A percentile compares a stretch with the other conserved stretches of the same genome.
These are phyloP conservation scores for Vararia minispora DNA, from an alignment of 768 basidiomycete genomes.

Conservation along the genomic window DNA sequence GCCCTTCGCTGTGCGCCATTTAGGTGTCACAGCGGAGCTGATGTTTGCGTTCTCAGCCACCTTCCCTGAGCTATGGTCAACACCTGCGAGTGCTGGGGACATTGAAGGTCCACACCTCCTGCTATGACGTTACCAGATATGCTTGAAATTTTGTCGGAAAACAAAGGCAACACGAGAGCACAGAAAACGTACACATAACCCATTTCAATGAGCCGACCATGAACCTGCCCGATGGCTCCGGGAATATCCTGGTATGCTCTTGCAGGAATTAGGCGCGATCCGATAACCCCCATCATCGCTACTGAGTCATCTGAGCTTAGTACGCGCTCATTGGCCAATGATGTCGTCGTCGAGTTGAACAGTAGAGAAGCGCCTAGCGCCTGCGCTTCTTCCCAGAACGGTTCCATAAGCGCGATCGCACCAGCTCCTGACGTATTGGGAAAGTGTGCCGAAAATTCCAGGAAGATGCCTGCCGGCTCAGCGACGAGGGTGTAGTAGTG, in stretches of 20 bases:
- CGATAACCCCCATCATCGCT: slow-evolving; percentile 7
- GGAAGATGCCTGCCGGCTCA: slow-evolving; percentile 2
- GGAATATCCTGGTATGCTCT: slow-evolving; percentile 1
- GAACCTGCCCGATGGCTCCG: slow-evolving; percentile 5
- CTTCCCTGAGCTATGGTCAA: slow-evolving; percentile 15
- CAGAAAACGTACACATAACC: no score
- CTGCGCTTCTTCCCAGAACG: slow-evolving; percentile 15
- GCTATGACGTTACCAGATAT: slow-evolving; percentile 4
- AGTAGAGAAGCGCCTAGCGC: slow-evolving; percentile 13
- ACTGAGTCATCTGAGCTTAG: slow-evolving; percentile 5
- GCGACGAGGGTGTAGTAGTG: slow-evolving; percentile 3
- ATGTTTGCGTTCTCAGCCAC: slow-evolving; percentile 25
- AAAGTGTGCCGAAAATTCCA: slow-evolving; percentile 13
- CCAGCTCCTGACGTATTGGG: slow-evolving; percentile 12
- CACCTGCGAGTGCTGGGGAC: neutral
- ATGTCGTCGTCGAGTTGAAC: slow-evolving; percentile 2
- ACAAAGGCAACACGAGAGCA: slow-evolving; percentile 2
- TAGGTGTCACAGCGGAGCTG: slow-evolving; percentile 22
- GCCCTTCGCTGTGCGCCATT: slow-evolving; percentile 27
- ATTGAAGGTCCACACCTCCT: slow-evolving; percentile 4
- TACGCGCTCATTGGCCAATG: slow-evolving; percentile 2
- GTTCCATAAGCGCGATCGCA: slow-evolving; percentile 13
- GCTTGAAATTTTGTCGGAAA: slow-evolving; percentile 2
- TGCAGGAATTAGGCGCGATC: slow-evolving; percentile 10
- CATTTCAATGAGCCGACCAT: no score